Conservation (phyloP, 1,284 basidiomycete genomes). For the Mycena citricolor region DNA sequence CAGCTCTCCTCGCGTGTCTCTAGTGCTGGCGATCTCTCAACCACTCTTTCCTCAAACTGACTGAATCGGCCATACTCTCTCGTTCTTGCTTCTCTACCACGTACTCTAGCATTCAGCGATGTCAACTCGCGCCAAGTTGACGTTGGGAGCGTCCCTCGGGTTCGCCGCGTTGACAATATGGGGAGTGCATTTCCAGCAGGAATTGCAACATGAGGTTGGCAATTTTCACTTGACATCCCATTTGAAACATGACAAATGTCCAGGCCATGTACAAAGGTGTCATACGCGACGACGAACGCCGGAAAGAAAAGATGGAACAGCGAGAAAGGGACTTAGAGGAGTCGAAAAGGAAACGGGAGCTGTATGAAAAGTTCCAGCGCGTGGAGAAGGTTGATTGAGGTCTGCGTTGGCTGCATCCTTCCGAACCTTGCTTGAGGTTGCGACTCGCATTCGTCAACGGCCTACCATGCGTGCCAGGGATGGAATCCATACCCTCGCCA, state of each 20-base stretch:
- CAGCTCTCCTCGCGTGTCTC: constrained; percentile 31
- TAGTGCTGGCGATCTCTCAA: no score
- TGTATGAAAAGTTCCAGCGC: constrained; percentile 67
- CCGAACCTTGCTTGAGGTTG: neutral
- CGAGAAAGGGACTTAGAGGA: constrained; percentile 66
- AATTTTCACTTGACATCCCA: constrained; percentile 2
- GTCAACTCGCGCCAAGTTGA: constrained; percentile 77
- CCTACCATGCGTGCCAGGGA: no score
- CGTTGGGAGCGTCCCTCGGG: constrained; percentile 69
- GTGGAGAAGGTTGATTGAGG: constrained; percentile 33
- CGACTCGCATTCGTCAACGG: neutral
- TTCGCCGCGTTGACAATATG: constrained; percentile 77
- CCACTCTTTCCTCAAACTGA: no score
- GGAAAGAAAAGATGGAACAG: constrained; percentile 68
- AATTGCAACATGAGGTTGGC: constrained; percentile 78
- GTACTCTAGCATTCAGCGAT: no score
- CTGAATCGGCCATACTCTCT: neutral
- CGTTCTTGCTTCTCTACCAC: neutral
- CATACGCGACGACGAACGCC: constrained; percentile 81
- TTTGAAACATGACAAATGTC: constrained; percentile 3
- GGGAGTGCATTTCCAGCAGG: constrained; percentile 90
- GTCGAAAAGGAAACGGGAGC: constrained; percentile 61
- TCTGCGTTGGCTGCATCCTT: neutral
- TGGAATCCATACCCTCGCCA: no score
- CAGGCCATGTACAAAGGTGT: constrained; percentile 93